A percentile compares a stretch with the other conserved stretches of the same genome.
phyloP scores from a whole-genome alignment of 2,329 filamentous ascomycete genomes.

The Graphiopsis chlorocephala region DNA sequence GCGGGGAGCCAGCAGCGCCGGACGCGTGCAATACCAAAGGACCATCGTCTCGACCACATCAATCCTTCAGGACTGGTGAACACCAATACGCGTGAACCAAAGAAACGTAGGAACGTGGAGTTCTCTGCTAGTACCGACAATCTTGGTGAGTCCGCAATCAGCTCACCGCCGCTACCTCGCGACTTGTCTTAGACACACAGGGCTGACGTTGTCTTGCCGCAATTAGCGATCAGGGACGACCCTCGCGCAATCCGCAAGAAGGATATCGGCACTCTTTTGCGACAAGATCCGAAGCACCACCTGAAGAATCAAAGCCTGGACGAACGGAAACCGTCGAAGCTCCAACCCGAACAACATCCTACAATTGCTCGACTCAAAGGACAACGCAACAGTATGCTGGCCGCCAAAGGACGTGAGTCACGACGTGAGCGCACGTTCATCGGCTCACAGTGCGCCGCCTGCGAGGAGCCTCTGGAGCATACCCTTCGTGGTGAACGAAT shows the following conservation, averaged over 20 bases:
- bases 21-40: slow-evolving; percentile 7
- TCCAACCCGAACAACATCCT: background rate
- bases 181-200: slow-evolving; percentile 12
- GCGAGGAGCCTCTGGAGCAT: slow-evolving; percentile 94
- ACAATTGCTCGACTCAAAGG: slow-evolving; percentile 18
- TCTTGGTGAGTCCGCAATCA: slow-evolving; percentile 1
- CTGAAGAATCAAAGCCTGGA: slow-evolving; percentile 9
- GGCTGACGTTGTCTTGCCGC: slow-evolving; percentile 13
- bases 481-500: slow-evolving; percentile 91
- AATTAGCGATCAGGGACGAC: slow-evolving; percentile 13
- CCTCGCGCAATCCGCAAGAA: slow-evolving; percentile 11
- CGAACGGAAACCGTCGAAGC: background rate
- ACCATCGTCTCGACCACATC: background rate
- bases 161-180: slow-evolving; percentile 12
- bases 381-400: slow-evolving; percentile 33
- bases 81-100: background rate
- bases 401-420: slow-evolving; percentile 36
- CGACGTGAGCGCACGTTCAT: slow-evolving; percentile 92
- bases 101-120: slow-evolving; percentile 11
- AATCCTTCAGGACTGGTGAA: background rate
- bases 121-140: slow-evolving; percentile 12
- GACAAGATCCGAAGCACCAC: slow-evolving; percentile 8
- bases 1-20: slow-evolving; percentile 14
- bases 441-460: slow-evolving; percentile 90
- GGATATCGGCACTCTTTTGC: slow-evolving; percentile 10